Evolutionary conservation across 2,329 filamentous ascomycete genomes (phyloP).

Genomic region (Grosmannia clavigera): DNA sequence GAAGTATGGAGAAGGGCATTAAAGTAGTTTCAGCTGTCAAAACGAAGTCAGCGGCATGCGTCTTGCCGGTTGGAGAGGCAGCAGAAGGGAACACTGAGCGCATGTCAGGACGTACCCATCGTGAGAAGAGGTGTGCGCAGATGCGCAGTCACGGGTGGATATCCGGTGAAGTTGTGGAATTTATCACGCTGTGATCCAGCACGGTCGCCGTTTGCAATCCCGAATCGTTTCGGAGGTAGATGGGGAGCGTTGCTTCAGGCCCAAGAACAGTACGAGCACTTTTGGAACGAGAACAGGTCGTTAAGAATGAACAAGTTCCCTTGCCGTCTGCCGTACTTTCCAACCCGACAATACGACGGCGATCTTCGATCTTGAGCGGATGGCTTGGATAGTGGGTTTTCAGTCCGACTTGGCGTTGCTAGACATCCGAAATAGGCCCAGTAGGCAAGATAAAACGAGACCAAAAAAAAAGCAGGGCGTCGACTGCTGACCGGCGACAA

Average conservation of each 20-base stretch:
- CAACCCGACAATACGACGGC: background rate
- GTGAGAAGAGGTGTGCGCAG: background rate
- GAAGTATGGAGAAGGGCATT: conserved; percentile 45
- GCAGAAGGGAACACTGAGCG: background rate
- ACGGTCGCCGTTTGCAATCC: background rate
- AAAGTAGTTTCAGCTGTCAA: conserved; percentile 30
- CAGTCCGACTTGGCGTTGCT: background rate
- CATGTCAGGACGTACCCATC: background rate
- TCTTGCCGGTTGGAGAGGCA: background rate
- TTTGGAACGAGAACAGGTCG: background rate
- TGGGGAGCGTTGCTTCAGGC: background rate
- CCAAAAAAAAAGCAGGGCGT: no score
- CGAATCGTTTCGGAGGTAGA: background rate
- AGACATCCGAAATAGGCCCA: background rate
- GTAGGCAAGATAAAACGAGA: no score
- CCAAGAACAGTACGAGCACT: background rate
- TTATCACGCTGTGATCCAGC: background rate
- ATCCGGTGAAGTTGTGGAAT: background rate
- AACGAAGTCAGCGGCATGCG: background rate
- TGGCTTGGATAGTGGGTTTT: background rate
- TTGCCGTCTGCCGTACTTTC: background rate
- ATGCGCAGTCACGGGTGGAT: background rate
- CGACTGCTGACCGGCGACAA: no score
- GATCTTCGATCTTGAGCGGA: background rate
- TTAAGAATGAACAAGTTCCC: background rate